Percentiles rank a stretch among this genome's conserved stretches.
Conservation (phyloP, 495 filamentous ascomycete species). For the Letharia columbiana region DNA sequence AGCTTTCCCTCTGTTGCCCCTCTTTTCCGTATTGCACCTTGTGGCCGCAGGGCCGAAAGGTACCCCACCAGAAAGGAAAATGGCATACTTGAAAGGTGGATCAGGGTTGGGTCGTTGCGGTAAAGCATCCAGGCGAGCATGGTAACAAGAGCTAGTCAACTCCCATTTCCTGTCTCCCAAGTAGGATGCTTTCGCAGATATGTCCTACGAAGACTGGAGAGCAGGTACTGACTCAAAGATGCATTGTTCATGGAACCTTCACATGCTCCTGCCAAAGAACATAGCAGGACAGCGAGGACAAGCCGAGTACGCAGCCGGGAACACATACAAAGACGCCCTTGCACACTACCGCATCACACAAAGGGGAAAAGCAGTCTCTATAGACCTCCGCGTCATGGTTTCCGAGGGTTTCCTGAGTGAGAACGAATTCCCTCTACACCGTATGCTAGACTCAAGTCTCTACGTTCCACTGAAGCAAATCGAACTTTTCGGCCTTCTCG, state of each 20-base stretch:
- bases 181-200: constrained; percentile 37
- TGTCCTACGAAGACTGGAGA: constrained; percentile 35
- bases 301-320: constrained; percentile 58
- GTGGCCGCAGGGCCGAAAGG: constrained; percentile 16
- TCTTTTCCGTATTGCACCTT: constrained; percentile 13
- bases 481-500: constrained; percentile 30
- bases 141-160: not conserved
- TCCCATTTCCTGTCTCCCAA: no score
- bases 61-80: constrained; percentile 25
- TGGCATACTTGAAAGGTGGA: constrained; percentile 26
- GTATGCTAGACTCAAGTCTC: not conserved
- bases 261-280: constrained; percentile 29
- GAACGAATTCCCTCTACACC: constrained; percentile 15
- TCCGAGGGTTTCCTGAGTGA: constrained; percentile 15
- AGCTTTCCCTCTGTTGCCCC: constrained; percentile 9
- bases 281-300: constrained; percentile 56
- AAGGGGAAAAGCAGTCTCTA: constrained; percentile 22
- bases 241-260: constrained; percentile 41
- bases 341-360: constrained; percentile 24
- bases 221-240: constrained; percentile 37
- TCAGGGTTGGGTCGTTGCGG: not conserved
- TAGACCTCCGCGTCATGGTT: constrained; percentile 24
- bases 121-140: not conserved
- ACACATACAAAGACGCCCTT: constrained; percentile 47
- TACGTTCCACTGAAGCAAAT: not conserved